phyloP scores from a whole-genome alignment of 1,284 basidiomycete species.

The Ceratobasidium sp. region DNA sequence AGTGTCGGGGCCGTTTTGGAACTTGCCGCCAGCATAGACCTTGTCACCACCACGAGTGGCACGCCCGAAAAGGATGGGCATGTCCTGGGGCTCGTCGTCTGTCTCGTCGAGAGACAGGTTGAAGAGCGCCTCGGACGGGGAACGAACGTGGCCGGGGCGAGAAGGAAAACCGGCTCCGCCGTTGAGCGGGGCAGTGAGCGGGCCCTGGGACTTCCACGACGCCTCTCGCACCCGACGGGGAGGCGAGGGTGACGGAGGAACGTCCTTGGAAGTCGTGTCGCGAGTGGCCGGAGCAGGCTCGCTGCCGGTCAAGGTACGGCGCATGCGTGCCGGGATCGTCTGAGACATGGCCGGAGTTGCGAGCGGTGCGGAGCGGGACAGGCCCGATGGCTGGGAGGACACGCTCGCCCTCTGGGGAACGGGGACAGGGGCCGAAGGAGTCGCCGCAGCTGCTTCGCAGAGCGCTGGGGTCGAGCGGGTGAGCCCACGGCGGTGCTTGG shows the following conservation, averaged over 20 bases:
- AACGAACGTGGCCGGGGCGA: slow-evolving; percentile 10
- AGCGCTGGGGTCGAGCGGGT: slow-evolving; percentile 16
- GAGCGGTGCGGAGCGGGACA: slow-evolving; percentile 23
- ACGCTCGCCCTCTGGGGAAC: slow-evolving; percentile 1
- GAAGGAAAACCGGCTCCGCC: background rate
- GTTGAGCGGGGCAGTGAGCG: slow-evolving; percentile 24
- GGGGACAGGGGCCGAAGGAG: slow-evolving; percentile 12
- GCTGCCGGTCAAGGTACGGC: slow-evolving; percentile 25
- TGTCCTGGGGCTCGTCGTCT: slow-evolving; percentile 28
- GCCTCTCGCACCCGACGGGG: slow-evolving; percentile 26
- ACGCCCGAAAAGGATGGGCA: slow-evolving; percentile 20
- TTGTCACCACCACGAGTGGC: slow-evolving; percentile 21
- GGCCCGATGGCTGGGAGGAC: slow-evolving; percentile 5
- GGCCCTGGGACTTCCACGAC: slow-evolving; percentile 7
- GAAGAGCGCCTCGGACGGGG: slow-evolving; percentile 27
- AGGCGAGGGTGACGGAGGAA: slow-evolving; percentile 28
- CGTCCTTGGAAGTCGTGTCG: slow-evolving; percentile 4
- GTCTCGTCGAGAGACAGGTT: slow-evolving; percentile 29
- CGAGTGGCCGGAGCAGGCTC: background rate
- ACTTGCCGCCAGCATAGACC: slow-evolving; percentile 36
- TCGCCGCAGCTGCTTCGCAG: background rate
- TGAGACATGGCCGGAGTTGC: slow-evolving; percentile 32
- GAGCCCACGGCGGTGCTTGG: slow-evolving; percentile 23
- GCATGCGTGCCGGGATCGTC: slow-evolving; percentile 35
- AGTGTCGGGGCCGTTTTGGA: slow-evolving; percentile 34